A percentile compares a stretch with the other conserved stretches of the same genome.
Evolutionary conservation across 164 flowering plant genomes (phyloP).

Genomic region (Saururus chinensis): DNA sequence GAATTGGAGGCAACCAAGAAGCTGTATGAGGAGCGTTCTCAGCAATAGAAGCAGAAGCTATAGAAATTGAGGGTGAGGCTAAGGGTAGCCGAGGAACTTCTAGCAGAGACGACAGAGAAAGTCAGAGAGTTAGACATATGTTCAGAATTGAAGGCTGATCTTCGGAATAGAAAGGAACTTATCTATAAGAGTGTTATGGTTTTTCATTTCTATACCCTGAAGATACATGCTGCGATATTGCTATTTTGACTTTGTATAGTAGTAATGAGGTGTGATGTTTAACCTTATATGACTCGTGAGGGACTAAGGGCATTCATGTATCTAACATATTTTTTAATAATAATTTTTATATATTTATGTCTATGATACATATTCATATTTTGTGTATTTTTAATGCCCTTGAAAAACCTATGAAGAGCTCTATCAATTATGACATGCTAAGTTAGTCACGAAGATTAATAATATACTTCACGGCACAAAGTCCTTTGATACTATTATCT

Average conservation of each 20-base stretch:
- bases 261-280: not conserved
- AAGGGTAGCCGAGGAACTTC: slow-evolving; percentile 44
- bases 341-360: no score
- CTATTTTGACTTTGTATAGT: not conserved
- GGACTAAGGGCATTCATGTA: slow-evolving; percentile 49
- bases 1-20: slow-evolving; percentile 42
- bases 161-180: slow-evolving; percentile 53
- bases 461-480: no score
- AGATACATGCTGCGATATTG: slow-evolving; percentile 26
- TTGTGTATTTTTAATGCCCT: no score
- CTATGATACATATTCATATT: no score
- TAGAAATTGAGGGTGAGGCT: slow-evolving; percentile 38
- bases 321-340: no score
- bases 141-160: slow-evolving; percentile 38
- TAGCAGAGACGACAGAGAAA: slow-evolving; percentile 41
- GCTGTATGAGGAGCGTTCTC: slow-evolving; percentile 32
- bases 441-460: no score
- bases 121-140: slow-evolving; percentile 48
- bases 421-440: no score
- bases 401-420: no score
- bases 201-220: slow-evolving; percentile 37
- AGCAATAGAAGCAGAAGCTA: slow-evolving; percentile 39
- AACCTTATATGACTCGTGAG: slow-evolving; percentile 22
- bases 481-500: no score
- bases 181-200: slow-evolving; percentile 35